A percentile compares a stretch with the other conserved stretches of the same genome.
phyloP scores from a whole-genome alignment of 371 early-diverging fungal species.

The Amoeboradix gromovi region DNA sequence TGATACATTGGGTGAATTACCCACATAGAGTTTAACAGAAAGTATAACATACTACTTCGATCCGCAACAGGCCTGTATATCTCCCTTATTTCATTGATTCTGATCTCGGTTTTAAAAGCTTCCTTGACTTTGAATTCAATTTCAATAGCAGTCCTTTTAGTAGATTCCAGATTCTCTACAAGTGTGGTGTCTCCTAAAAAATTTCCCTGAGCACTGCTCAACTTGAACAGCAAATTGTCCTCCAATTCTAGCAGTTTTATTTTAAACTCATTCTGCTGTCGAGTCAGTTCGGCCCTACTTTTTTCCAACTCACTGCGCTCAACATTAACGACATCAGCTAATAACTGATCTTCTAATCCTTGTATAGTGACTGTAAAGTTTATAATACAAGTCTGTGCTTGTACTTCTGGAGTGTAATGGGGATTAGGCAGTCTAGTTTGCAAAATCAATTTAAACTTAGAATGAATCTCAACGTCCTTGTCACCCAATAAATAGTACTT shows the following conservation, averaged over 20 bases:
- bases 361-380: slow-evolving; percentile 28
- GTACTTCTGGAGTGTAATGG: slow-evolving; percentile 32
- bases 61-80: slow-evolving; percentile 28
- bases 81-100: slow-evolving; percentile 32
- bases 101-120: slow-evolving; percentile 27
- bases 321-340: slow-evolving; percentile 30
- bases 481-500: slow-evolving; percentile 25
- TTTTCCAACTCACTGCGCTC: slow-evolving; percentile 26
- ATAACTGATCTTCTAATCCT: slow-evolving; percentile 28
- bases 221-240: slow-evolving; percentile 21
- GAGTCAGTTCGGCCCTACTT: slow-evolving; percentile 27
- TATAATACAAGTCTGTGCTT: slow-evolving; percentile 28
- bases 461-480: slow-evolving; percentile 31
- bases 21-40: slow-evolving; percentile 27
- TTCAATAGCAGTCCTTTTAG: slow-evolving; percentile 26
- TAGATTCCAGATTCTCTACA: slow-evolving; percentile 27
- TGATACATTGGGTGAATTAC: slow-evolving; percentile 24
- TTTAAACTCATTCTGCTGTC: slow-evolving; percentile 34
- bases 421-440: slow-evolving; percentile 28
- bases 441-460: slow-evolving; percentile 22
- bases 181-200: slow-evolving; percentile 29
- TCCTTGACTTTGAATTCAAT: slow-evolving; percentile 31
- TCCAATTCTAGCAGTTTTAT: slow-evolving; percentile 26
- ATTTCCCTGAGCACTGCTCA: slow-evolving; percentile 27
- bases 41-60: slow-evolving; percentile 24